phyloP scores from a whole-genome alignment of 768 basidiomycete genomes.

The Auriculariales sp. region DNA sequence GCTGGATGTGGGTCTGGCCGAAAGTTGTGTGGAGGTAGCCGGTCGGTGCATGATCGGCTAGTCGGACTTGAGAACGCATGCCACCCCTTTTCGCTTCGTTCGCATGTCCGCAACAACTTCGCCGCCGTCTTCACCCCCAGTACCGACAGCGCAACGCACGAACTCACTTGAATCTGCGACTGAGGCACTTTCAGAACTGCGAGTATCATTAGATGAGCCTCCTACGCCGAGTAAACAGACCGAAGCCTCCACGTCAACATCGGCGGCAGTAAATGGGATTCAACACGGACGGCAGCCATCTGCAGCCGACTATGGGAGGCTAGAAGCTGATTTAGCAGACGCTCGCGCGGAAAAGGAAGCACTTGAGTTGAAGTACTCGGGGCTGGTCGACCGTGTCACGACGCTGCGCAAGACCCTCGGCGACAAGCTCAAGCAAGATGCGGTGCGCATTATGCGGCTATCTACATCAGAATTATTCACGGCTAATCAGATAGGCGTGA shows the following conservation, averaged over 20 bases:
- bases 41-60: no score
- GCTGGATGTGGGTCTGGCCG: no score
- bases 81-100: no score
- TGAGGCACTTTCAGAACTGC: conserved; percentile 8
- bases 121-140: neutral
- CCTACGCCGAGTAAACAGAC: neutral
- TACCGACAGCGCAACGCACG: neutral
- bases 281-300: neutral
- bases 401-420: conserved; percentile 88
- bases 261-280: neutral
- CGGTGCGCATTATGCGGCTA: conserved; percentile 39
- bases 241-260: neutral
- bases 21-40: no score
- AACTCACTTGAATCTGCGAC: conserved; percentile 8
- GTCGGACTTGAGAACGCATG: no score
- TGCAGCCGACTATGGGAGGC: conserved; percentile 33
- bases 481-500: neutral
- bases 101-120: neutral
- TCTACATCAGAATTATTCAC: conserved; percentile 5
- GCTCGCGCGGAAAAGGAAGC: conserved; percentile 78
- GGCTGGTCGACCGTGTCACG: conserved; percentile 75
- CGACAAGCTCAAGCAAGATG: conserved; percentile 91
- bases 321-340: conserved; percentile 62
- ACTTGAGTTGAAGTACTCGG: conserved; percentile 74
- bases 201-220: conserved; percentile 9